phyloP scores from a whole-genome alignment of 108 stramenopile genomes.

The Fragilariopsis cylindrus region DNA sequence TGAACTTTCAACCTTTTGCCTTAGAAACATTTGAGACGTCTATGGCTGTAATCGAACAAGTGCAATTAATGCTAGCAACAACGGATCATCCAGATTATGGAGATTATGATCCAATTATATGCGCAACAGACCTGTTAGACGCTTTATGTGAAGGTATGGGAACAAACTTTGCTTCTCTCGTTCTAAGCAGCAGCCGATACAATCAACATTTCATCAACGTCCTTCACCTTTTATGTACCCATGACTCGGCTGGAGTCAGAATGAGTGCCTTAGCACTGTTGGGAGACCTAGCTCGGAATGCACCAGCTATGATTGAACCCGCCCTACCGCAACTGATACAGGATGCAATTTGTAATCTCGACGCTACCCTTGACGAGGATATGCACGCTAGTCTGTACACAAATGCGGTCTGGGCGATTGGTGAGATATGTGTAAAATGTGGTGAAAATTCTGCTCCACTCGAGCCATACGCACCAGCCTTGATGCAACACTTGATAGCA shows the following conservation, averaged over 20 bases:
- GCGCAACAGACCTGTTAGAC: constrained; percentile 88
- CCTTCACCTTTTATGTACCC: constrained; percentile 53
- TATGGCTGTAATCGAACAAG: constrained; percentile 78
- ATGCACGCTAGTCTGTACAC: constrained; percentile 69
- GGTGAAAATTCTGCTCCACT: constrained; percentile 64
- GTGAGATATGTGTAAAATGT: constrained; percentile 86
- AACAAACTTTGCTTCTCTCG: constrained; percentile 67
- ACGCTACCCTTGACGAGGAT: constrained; percentile 38
- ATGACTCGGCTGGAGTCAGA: constrained; percentile 70
- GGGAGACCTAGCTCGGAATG: constrained; percentile 86
- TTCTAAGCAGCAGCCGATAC: constrained; percentile 71
- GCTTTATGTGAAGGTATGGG: constrained; percentile 90
- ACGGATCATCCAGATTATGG: constrained; percentile 61
- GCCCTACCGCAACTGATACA: constrained; percentile 63
- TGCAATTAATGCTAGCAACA: constrained; percentile 62
- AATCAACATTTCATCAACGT: constrained; percentile 68
- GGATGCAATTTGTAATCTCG: constrained; percentile 65
- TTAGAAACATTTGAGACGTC: constrained; percentile 78
- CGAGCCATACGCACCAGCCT: constrained; percentile 52
- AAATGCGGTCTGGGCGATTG: constrained; percentile 93
- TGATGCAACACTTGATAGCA: constrained; percentile 74
- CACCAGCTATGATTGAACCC: constrained; percentile 74
- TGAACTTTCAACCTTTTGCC: constrained; percentile 86
- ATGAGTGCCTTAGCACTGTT: constrained; percentile 90
- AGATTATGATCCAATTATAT: constrained; percentile 90